Conservation (phyloP, 495 filamentous ascomycete species). For the Aspergillus carlsbadensis region DNA sequence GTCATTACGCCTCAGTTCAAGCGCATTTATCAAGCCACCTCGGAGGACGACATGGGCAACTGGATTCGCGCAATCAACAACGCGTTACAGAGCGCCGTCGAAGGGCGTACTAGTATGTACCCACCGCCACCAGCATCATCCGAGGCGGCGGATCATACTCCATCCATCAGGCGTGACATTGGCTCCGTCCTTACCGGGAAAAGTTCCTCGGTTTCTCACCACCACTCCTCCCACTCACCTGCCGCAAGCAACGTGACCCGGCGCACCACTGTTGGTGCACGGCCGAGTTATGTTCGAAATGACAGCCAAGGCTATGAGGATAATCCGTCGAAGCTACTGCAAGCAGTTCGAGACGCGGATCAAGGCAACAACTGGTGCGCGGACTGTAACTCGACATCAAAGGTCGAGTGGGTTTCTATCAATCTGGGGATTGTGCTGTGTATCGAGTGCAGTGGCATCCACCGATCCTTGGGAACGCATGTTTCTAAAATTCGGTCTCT, state of each 20-base stretch:
- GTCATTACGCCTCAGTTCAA: conserved; percentile 97
- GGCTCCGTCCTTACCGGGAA: conserved; percentile 94
- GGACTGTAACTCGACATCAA: conserved; percentile 86
- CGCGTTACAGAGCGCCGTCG: conserved; percentile 91
- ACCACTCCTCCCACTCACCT: conserved; percentile 54
- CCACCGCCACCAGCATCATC: conserved; percentile 38
- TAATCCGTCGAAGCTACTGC: conserved; percentile 79
- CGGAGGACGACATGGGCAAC: conserved; percentile 94
- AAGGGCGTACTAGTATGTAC: conserved; percentile 66
- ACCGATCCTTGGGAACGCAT: conserved; percentile 94
- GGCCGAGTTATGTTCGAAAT: conserved; percentile 69
- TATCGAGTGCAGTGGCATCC: conserved; percentile 98
- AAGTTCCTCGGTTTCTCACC: conserved; percentile 70
- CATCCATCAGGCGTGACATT: conserved; percentile 72
- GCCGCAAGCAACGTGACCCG: conserved; percentile 60
- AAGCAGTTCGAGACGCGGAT: conserved; percentile 84
- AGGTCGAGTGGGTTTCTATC: conserved; percentile 98
- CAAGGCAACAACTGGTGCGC: conserved; percentile 94
- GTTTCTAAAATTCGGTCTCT: conserved; percentile 97
- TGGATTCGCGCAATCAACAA: conserved; percentile 99
- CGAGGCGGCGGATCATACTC: conserved; percentile 39
- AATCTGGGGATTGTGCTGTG: conserved; percentile 95
- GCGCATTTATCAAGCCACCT: conserved; percentile 95
- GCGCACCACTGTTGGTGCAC: conserved; percentile 85
- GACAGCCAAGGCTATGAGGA: conserved; percentile 73